phyloP scores from a whole-genome alignment of 2,329 filamentous ascomycete genomes.

The Cyphellophora attinorum region DNA sequence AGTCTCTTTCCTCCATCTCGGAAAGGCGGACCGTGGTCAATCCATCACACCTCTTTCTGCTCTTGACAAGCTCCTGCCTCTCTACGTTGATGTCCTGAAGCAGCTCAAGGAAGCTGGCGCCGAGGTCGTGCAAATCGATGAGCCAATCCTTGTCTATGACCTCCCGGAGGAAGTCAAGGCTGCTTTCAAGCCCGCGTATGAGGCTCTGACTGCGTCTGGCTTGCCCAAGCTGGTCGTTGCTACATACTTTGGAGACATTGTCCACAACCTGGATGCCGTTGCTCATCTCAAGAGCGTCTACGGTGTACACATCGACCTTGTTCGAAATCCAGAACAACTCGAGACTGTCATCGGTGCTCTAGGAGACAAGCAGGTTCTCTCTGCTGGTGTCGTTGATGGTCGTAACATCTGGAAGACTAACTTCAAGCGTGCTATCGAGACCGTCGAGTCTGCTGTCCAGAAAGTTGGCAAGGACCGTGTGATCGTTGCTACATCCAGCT shows the following conservation, averaged over 20 bases:
- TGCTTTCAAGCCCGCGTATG: slow-evolving; percentile 96
- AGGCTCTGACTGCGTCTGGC: slow-evolving; percentile 60
- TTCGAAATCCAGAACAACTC: slow-evolving; percentile 97
- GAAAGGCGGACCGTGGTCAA: slow-evolving; percentile 95
- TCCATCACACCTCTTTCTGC: slow-evolving; percentile 87
- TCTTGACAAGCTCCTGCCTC: slow-evolving; percentile 82
- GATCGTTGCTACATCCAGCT: slow-evolving; percentile 92
- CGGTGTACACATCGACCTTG: slow-evolving; percentile 88
- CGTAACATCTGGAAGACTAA: slow-evolving; percentile 99
- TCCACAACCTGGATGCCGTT: slow-evolving; percentile 94
- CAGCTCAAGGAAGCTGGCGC: slow-evolving; percentile 95
- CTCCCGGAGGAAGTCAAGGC: slow-evolving; percentile 82
- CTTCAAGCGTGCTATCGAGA: slow-evolving; percentile 89
- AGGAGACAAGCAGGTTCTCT: slow-evolving; percentile 81
- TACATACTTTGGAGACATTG: slow-evolving; percentile 98
- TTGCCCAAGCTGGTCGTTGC: slow-evolving; percentile 81
- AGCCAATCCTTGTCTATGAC: slow-evolving; percentile 94
- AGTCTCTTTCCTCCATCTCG: slow-evolving; percentile 94
- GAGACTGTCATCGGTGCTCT: slow-evolving; percentile 73
- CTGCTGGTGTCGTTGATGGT: slow-evolving; percentile 92
- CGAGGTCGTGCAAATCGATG: slow-evolving; percentile 95
- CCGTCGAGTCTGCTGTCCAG: slow-evolving; percentile 79
- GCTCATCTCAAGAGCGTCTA: slow-evolving; percentile 63
- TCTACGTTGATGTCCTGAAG: slow-evolving; percentile 86
- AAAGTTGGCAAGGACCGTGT: slow-evolving; percentile 97